Conservation (phyloP, 495 filamentous ascomycete species). For the Aspergillus olivimuriae region DNA sequence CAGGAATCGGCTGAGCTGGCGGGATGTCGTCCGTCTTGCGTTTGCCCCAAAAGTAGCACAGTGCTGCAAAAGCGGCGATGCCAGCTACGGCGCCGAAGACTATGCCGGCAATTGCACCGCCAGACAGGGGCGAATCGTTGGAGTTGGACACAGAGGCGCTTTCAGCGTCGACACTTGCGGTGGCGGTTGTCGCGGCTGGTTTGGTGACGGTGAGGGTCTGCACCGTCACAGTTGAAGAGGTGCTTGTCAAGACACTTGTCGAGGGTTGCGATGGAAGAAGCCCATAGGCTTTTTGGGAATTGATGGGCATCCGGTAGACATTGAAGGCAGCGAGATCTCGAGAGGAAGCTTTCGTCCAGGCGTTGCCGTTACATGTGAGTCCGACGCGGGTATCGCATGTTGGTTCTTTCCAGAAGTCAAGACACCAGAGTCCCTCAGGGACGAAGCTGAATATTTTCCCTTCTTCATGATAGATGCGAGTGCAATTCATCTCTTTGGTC, state of each 20-base stretch:
- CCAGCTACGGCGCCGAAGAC: constrained; percentile 30
- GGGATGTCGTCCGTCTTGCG: constrained; percentile 3
- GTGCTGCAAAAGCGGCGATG: constrained; percentile 29
- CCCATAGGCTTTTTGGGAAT: background rate
- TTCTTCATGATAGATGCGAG: constrained; percentile 12
- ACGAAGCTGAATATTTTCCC: constrained; percentile 9
- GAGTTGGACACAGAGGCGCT: no score
- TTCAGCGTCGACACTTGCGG: background rate
- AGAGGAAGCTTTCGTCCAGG: constrained; percentile 3
- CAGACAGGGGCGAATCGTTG: constrained; percentile 7
- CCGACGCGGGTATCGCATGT: constrained; percentile 6
- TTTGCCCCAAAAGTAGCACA: constrained; percentile 26
- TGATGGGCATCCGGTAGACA: constrained; percentile 10
- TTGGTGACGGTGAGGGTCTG: constrained; percentile 1
- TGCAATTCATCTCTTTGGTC: constrained; percentile 3
- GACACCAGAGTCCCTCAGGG: constrained; percentile 13
- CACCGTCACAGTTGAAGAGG: constrained; percentile 2
- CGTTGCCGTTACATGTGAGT: constrained; percentile 1
- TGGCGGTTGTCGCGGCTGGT: constrained; percentile 1
- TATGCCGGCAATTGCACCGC: constrained; percentile 28
- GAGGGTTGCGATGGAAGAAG: no score
- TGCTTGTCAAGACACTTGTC: no score
- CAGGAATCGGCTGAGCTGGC: no score
- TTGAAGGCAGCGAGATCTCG: constrained; percentile 10
- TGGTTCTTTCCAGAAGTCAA: constrained; percentile 7